Percentiles rank a stretch among this genome's conserved stretches.
Evolutionary conservation across 2,329 filamentous ascomycete species (phyloP).

Genomic region (Trichothecium roseum): DNA sequence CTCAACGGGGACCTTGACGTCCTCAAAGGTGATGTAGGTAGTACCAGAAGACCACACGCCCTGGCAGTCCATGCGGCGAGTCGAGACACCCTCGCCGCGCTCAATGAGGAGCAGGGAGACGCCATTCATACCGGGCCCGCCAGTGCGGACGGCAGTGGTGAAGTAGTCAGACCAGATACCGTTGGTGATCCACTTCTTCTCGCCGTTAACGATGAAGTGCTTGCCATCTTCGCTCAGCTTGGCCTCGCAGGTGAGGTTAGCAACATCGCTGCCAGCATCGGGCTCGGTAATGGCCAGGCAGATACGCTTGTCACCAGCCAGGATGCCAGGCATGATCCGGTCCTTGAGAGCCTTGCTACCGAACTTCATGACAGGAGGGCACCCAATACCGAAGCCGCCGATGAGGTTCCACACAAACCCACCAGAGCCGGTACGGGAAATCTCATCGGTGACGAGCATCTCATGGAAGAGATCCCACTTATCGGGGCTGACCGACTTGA

Average conservation of each 20-base stretch:
- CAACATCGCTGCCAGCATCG: constrained; percentile 89
- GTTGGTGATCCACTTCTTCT: constrained; percentile 99
- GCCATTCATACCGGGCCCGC: constrained; percentile 82
- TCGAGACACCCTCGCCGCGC: constrained; percentile 79
- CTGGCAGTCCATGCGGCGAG: constrained; percentile 95
- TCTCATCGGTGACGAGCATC: constrained; percentile 87
- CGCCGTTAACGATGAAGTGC: constrained; percentile 98
- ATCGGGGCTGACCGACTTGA: constrained; percentile 72
- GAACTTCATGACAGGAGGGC: constrained; percentile 85
- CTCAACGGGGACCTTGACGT: constrained; percentile 99
- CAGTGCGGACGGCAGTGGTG: constrained; percentile 90
- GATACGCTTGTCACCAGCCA: constrained; percentile 91
- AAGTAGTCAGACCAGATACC: constrained; percentile 79
- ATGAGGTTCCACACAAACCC: constrained; percentile 96
- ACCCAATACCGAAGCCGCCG: constrained; percentile 92
- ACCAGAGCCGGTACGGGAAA: constrained; percentile 79
- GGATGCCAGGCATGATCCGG: constrained; percentile 77
- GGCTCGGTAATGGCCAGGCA: constrained; percentile 96
- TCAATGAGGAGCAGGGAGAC: constrained; percentile 88
- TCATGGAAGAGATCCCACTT: constrained; percentile 99
- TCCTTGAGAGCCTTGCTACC: constrained; percentile 78
- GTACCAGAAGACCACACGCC: constrained; percentile 93
- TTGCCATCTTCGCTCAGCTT: constrained; percentile 93
- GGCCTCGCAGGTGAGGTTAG: constrained; percentile 90
- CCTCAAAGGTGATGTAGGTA: constrained; percentile 96